Conservation (phyloP, 1,284 basidiomycete genomes). For the Anthracocystis walkeri region DNA sequence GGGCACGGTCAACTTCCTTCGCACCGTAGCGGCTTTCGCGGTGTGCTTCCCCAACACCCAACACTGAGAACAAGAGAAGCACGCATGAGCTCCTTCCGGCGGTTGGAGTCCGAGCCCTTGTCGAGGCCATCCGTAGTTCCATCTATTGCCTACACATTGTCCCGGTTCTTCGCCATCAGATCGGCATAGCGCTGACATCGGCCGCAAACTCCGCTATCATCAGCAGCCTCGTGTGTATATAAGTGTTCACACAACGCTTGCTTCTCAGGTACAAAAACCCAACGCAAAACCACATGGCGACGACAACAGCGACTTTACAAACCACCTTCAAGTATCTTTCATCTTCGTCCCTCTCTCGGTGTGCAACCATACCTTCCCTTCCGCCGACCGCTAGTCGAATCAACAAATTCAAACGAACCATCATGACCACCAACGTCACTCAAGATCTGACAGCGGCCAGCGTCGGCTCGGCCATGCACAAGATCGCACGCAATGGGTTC, state of each 20-base stretch:
- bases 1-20: not conserved
- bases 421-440: constrained; percentile 20
- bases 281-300: constrained; percentile 24
- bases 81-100: not conserved
- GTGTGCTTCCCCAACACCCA: not conserved
- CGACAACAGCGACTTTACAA: constrained; percentile 1
- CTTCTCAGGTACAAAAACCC: not conserved
- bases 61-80: not conserved
- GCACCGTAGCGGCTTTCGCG: not conserved
- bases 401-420: not conserved
- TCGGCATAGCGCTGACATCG: not conserved
- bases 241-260: not conserved
- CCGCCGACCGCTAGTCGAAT: not conserved
- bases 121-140: not conserved
- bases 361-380: not conserved
- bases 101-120: not conserved
- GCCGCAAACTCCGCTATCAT: constrained; percentile 4
- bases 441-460: not conserved
- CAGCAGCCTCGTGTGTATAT: not conserved
- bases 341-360: not conserved
- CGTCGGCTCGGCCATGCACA: constrained; percentile 41
- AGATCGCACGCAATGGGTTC: constrained; percentile 54
- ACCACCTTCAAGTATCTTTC: constrained; percentile 1
- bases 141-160: constrained; percentile 3
- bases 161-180: no score